Conservation (phyloP, 1,139 yeast genomes). For the Blastobotrys indianensis region DNA sequence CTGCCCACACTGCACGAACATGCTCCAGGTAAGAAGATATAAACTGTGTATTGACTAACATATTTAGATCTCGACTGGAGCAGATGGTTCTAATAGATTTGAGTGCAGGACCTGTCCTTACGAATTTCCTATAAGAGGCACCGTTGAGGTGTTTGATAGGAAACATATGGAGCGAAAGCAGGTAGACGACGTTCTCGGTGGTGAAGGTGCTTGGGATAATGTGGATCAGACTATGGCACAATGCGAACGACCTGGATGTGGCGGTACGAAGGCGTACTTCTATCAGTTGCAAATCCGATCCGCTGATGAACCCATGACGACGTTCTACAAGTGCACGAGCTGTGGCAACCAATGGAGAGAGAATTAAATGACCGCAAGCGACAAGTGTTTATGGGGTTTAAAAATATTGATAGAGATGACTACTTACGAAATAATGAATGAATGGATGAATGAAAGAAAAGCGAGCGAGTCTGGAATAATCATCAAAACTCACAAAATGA, state of each 20-base stretch:
- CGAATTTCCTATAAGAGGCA: conserved; percentile 76
- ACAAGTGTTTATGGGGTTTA: background rate
- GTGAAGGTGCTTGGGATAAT: conserved; percentile 98
- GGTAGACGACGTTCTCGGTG: conserved; percentile 95
- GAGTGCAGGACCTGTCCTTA: conserved; percentile 94
- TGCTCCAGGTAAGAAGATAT: conserved; percentile 49
- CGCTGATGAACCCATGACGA: conserved; percentile 92
- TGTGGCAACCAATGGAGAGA: conserved; percentile 98
- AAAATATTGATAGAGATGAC: background rate
- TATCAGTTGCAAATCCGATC: conserved; percentile 94
- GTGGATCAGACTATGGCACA: conserved; percentile 71
- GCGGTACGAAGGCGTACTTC: conserved; percentile 87
- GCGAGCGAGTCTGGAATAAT: no score
- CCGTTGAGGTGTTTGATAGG: conserved; percentile 74
- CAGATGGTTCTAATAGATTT: conserved; percentile 39
- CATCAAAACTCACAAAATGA: background rate
- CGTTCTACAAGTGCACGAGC: conserved; percentile 84
- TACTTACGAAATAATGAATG: background rate
- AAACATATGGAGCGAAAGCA: conserved; percentile 78
- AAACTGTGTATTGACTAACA: conserved; percentile 14
- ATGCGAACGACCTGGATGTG: conserved; percentile 84
- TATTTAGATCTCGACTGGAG: conserved; percentile 20
- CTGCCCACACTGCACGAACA: conserved; percentile 89
- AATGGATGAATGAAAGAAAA: background rate
- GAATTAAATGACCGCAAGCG: conserved; percentile 41